phyloP scores from a whole-genome alignment of 805 yeast species.

The Saccharomyces jurei region DNA sequence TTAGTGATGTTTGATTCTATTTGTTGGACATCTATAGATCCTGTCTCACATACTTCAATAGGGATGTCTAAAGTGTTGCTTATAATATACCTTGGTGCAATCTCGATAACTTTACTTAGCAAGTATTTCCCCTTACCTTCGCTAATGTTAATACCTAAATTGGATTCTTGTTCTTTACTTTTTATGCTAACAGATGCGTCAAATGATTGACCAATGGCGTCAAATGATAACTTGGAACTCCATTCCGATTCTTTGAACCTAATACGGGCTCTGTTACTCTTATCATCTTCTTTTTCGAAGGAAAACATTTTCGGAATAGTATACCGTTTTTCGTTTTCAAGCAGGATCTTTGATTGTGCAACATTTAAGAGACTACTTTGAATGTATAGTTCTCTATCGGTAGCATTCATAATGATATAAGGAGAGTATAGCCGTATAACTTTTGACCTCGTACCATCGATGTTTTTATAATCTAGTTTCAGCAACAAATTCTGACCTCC shows the following conservation, averaged over 20 bases:
- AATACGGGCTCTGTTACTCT: slow-evolving; percentile 58
- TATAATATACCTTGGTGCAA: slow-evolving; percentile 77
- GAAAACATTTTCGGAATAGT: slow-evolving; percentile 76
- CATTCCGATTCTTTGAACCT: slow-evolving; percentile 61
- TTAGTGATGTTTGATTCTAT: slow-evolving; percentile 40
- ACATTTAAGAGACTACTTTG: slow-evolving; percentile 49
- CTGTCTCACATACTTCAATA: slow-evolving; percentile 58
- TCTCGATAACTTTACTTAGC: slow-evolving; percentile 64
- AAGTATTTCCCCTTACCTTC: slow-evolving; percentile 85
- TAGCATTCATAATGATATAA: slow-evolving; percentile 72
- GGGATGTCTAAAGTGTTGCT: slow-evolving; percentile 51
- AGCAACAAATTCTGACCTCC: slow-evolving; percentile 65
- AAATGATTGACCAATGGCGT: slow-evolving; percentile 77
- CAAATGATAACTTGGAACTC: slow-evolving; percentile 73
- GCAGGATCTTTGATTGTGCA: slow-evolving; percentile 37
- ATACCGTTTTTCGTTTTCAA: slow-evolving; percentile 21
- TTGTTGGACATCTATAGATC: slow-evolving; percentile 44
- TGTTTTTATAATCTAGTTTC: slow-evolving; percentile 52
- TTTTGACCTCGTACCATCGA: slow-evolving; percentile 43
- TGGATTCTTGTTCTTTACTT: slow-evolving; percentile 51
- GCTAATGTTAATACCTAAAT: slow-evolving; percentile 62
- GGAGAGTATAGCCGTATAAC: slow-evolving; percentile 73
- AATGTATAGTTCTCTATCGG: slow-evolving; percentile 57
- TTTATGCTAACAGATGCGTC: slow-evolving; percentile 46
- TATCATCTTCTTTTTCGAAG: slow-evolving; percentile 50